Evolutionary conservation across 768 basidiomycete species (phyloP).

Genomic region (Tylopilus sp.): DNA sequence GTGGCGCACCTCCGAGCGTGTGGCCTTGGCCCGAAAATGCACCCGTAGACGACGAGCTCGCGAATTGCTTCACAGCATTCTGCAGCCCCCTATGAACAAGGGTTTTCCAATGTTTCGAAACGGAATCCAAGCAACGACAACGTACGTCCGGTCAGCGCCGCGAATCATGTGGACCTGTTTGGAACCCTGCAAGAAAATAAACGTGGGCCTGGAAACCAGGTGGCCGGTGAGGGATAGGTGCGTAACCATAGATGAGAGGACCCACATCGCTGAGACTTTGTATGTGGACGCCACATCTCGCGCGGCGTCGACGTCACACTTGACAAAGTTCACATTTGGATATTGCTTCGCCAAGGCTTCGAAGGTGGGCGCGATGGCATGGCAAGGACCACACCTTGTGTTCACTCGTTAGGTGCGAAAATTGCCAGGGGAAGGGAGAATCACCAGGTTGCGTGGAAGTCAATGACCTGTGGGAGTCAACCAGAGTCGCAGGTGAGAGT

Average conservation of each 20-base stretch:
- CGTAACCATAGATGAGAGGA: conserved; percentile 1
- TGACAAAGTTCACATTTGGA: conserved; percentile 73
- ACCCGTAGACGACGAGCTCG: conserved; percentile 35
- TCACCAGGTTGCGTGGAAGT: conserved; percentile 84
- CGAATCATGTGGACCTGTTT: conserved; percentile 67
- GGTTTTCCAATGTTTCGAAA: conserved; percentile 1
- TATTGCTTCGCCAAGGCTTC: conserved; percentile 69
- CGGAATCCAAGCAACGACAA: conserved; percentile 5
- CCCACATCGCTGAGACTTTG: conserved; percentile 70
- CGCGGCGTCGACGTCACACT: conserved; percentile 76
- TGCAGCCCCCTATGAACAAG: conserved; percentile 52
- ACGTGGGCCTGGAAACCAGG: conserved; percentile 63
- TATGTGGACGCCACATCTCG: conserved; percentile 64
- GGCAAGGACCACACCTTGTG: conserved; percentile 82
- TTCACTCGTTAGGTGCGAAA: conserved; percentile 8
- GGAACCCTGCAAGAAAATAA: conserved; percentile 68
- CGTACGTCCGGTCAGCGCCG: conserved; percentile 68
- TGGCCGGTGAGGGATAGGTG: background rate
- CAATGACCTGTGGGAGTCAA: conserved; percentile 57
- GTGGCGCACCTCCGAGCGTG: conserved; percentile 55
- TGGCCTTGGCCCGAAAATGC: conserved; percentile 73
- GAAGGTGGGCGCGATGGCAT: conserved; percentile 73
- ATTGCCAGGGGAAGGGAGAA: conserved; percentile 10
- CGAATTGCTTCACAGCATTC: conserved; percentile 51
- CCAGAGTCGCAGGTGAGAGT: background rate